Base-by-base conservation (phyloP, 2,329 filamentous ascomycete species). In the Aspergillus carbonarius region DNA sequence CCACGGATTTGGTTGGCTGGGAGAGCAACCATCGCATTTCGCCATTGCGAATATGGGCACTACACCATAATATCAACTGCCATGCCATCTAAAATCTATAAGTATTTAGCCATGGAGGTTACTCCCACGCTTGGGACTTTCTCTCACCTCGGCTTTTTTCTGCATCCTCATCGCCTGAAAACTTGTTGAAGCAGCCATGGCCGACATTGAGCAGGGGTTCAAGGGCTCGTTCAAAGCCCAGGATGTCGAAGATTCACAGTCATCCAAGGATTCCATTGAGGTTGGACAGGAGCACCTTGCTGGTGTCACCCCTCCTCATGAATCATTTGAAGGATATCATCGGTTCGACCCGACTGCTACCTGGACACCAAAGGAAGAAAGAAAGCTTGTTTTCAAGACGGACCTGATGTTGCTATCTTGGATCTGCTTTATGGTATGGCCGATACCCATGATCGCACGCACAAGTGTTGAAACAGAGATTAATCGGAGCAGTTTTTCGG, bases 301-400 rank as follows among this genome's bases (percentile, higher is more conserved):
- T 20, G 61, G 65, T 15, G 63, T 68, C 20, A 53, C 69, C 44
- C 60, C 68, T 23, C 73, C 73, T 2, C 71, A 73, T 54, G 66
- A 70, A 55, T 66, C 66, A 5, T 68, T 64, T 34, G 65, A 71
- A 49, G 67, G 67, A 5, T 62, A 60, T 46, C 67, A 71, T 60
- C 66, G 69, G 9, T 66, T 66, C 55, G 63, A 68, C 27, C 66
- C 66, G 13, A 63, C 60, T 8, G 66, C 64, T 1, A 57, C 64
- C 12, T 70, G 68, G 68, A 67, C 66, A 1, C 56, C 39, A 1
- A 72, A 77, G 50, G 81, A 83, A 61, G 81, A 83, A 68, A 75
- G 73, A 58, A 71, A 65, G 25, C 65, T 83, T 4, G 73, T 82
- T 9, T 69, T 78, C 37, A 83, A 79, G 73, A 79, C 80, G 34